Conservation (phyloP, 2,329 filamentous ascomycete genomes). For the Sphaerulina populicola region DNA sequence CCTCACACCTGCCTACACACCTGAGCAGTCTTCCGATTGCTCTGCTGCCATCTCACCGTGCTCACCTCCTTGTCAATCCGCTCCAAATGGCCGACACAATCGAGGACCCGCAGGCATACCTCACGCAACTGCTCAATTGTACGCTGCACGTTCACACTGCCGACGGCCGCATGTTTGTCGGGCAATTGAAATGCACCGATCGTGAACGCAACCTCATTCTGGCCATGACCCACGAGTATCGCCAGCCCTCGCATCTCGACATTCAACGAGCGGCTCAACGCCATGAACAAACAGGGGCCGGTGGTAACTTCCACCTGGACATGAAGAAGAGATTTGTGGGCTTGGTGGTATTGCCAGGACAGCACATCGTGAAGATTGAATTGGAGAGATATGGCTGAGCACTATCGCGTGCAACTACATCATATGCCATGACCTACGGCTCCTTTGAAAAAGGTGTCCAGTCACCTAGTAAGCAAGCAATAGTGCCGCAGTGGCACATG, state of each 20-base stretch:
- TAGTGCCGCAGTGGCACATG: not conserved
- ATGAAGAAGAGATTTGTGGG: conserved; percentile 84
- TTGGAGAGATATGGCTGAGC: conserved; percentile 54
- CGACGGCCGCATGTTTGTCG: conserved; percentile 81
- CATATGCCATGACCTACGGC: not conserved
- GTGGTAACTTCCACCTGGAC: conserved; percentile 49
- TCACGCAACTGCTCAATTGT: conserved; percentile 43
- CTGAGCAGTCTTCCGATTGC: no score
- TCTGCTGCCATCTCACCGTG: no score
- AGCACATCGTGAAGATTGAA: conserved; percentile 80
- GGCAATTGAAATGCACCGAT: conserved; percentile 90
- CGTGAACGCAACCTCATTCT: conserved; percentile 77
- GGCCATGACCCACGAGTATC: conserved; percentile 79
- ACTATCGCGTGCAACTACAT: not conserved
- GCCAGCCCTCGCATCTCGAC: conserved; percentile 51
- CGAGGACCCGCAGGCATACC: conserved; percentile 24
- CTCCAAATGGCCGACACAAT: conserved; percentile 5
- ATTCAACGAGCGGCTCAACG: conserved; percentile 34
- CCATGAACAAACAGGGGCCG: conserved; percentile 26
- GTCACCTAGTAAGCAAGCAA: not conserved
- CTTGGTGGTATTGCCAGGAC: conserved; percentile 78
- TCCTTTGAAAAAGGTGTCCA: not conserved
- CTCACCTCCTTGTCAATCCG: no score
- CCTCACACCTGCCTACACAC: no score
- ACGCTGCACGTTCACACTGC: conserved; percentile 70